Percentiles rank a stretch among this genome's conserved stretches.
Conservation (phyloP, 495 filamentous ascomycete genomes). For the Clavariopsis aquatica region DNA sequence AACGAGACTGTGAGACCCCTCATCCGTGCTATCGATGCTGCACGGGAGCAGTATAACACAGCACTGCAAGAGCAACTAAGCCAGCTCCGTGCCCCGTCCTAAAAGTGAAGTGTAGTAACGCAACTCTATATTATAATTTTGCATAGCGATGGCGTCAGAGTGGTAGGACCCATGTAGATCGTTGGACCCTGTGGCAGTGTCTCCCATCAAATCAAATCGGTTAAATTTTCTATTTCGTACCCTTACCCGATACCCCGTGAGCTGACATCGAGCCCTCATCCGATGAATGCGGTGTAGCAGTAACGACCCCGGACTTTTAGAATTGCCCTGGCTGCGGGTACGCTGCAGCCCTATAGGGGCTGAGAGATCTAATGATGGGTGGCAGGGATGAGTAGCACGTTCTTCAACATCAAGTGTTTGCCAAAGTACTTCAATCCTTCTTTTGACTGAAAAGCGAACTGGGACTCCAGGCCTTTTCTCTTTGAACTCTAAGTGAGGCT, state of each 20-base stretch:
- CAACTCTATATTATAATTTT: constrained; percentile 1
- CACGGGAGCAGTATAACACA: constrained; percentile 62
- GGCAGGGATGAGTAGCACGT: too few species aligned
- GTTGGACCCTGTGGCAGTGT: neutral
- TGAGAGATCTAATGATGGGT: too few species aligned
- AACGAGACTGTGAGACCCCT: constrained; percentile 72
- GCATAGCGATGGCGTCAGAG: constrained; percentile 28
- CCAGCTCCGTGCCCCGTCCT: constrained; percentile 7
- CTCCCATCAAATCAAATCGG: constrained; percentile 4
- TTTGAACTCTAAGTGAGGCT: neutral
- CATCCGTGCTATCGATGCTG: constrained; percentile 63
- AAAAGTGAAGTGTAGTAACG: neutral
- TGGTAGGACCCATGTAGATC: constrained; percentile 15
- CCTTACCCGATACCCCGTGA: neutral
- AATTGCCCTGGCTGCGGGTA: too few species aligned
- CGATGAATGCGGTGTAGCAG: neutral
- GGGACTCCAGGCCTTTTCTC: neutral
- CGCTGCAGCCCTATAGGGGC: too few species aligned
- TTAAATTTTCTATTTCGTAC: neutral
- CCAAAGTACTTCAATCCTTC: too few species aligned
- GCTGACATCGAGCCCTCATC: neutral
- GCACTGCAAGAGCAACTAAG: constrained; percentile 60
- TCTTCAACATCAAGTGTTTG: too few species aligned
- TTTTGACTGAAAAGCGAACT: too few species aligned
- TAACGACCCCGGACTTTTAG: too few species aligned